A percentile compares a stretch with the other conserved stretches of the same genome.
These are phyloP conservation scores for Neurospora sp. DNA, from an alignment of 495 filamentous ascomycete genomes.

Conservation along the genomic window DNA sequence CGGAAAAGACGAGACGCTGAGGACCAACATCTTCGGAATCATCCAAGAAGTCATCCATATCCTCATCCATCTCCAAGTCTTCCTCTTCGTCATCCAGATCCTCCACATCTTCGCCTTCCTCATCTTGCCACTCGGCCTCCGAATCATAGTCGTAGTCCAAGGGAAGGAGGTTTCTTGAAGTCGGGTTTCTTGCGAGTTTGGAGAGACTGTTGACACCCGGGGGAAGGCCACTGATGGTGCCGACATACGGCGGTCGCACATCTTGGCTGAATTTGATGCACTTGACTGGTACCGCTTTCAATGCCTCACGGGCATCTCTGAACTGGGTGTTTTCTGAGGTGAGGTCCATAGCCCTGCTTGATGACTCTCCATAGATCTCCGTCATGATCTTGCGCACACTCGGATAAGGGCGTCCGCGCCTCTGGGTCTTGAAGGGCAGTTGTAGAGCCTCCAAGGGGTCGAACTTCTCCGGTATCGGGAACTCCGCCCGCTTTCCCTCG, in stretches of 20 bases:
- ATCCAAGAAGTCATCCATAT: constrained; percentile 68
- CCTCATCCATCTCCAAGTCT: constrained; percentile 50
- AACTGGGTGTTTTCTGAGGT: constrained; percentile 36
- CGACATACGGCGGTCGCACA: constrained; percentile 81
- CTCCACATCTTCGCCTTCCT: constrained; percentile 52
- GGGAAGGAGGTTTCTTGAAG: constrained; percentile 49
- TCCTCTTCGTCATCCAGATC: constrained; percentile 71
- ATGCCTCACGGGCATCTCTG: constrained; percentile 34
- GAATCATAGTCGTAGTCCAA: constrained; percentile 95
- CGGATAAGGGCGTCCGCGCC: constrained; percentile 40
- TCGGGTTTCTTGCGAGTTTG: constrained; percentile 62
- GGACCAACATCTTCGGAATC: constrained; percentile 50
- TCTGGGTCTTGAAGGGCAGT: constrained; percentile 40
- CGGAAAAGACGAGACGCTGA: constrained; percentile 33
- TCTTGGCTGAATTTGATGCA: constrained; percentile 76
- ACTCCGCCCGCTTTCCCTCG: constrained; percentile 22
- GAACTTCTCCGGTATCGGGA: constrained; percentile 28
- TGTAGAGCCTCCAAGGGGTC: constrained; percentile 50
- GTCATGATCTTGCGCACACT: constrained; percentile 61
- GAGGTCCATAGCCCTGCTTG: constrained; percentile 15
- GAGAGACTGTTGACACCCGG: constrained; percentile 31
- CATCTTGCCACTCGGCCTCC: constrained; percentile 71
- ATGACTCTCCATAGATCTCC: constrained; percentile 12
- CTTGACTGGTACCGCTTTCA: constrained; percentile 62
- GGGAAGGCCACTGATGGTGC: constrained; percentile 61